These are phyloP conservation scores for Guillardia theta DNA, from an alignment of 78 protist species.

Conservation along the genomic window DNA sequence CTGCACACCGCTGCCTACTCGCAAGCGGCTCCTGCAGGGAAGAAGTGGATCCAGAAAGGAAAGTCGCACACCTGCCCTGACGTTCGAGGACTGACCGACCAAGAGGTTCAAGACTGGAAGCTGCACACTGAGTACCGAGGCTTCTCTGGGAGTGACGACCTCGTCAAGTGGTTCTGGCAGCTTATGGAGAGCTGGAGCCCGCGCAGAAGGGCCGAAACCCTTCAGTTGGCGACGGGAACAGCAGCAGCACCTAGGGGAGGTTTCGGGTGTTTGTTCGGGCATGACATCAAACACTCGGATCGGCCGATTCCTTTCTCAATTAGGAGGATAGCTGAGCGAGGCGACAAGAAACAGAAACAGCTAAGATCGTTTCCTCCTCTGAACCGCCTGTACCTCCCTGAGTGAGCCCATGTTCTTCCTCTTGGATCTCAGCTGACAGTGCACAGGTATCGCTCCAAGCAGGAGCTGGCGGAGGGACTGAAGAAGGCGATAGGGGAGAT, in stretches of 20 bases:
- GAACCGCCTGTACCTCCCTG: not conserved
- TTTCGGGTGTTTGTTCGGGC: not conserved
- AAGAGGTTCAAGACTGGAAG: too few relatives aligned
- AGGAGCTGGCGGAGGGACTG: not conserved
- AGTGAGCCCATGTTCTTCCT: not conserved
- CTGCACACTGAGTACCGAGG: not conserved
- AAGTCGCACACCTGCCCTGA: too few relatives aligned
- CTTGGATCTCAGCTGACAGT: not conserved
- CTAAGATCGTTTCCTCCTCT: not conserved
- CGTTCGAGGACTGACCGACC: too few relatives aligned
- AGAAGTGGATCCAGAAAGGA: too few relatives aligned
- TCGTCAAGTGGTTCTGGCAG: constrained; percentile 10
- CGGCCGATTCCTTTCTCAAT: not conserved
- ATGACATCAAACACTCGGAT: not conserved
- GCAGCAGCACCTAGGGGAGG: not conserved
- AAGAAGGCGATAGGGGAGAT: not conserved
- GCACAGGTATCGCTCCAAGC: not conserved
- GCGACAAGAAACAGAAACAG: not conserved
- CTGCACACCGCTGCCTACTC: not conserved
- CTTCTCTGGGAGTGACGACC: not conserved
- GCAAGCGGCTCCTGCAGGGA: too few relatives aligned
- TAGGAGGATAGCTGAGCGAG: not conserved
- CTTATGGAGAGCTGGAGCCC: not conserved
- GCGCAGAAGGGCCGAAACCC: not conserved
- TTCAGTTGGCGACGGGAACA: not conserved